Percentiles rank a stretch among this genome's conserved stretches.
Conservation (phyloP, 306 rosid species). For the Quercus cerris region DNA sequence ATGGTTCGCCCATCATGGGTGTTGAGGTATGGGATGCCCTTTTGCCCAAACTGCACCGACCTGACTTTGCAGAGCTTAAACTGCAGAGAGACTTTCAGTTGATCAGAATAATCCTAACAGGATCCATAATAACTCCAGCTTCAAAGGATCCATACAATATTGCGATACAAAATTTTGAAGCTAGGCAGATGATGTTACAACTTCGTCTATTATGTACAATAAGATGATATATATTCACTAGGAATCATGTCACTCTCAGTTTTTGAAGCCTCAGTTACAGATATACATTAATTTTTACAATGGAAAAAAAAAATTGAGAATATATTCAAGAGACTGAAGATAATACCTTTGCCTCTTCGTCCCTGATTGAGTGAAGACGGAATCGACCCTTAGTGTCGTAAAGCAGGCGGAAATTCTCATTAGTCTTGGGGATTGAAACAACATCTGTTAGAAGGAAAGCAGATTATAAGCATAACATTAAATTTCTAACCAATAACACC, state of each 20-base stretch:
- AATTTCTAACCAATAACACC: not conserved
- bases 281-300: not conserved
- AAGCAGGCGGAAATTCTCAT: conserved; percentile 71
- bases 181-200: not conserved
- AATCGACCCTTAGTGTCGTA: conserved; percentile 76
- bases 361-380: conserved; percentile 70
- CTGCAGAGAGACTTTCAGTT: conserved; percentile 24
- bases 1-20: conserved; percentile 85
- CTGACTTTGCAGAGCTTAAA: conserved; percentile 76
- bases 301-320: not conserved
- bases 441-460: conserved; percentile 43
- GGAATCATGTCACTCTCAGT: not conserved
- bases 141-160: not conserved
- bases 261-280: not conserved
- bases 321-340: not conserved
- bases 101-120: not conserved
- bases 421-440: conserved; percentile 70
- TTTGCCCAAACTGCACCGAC: conserved; percentile 76
- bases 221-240: not conserved
- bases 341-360: conserved; percentile 76
- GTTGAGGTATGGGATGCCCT: conserved; percentile 73
- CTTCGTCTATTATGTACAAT: not conserved
- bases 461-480: not conserved
- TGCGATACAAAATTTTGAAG: not conserved
- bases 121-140: not conserved